Evolutionary conservation across 139 green algal species (phyloP), one percentile per base, ranked within the genome.

Genomic region (Marvania coccoides): DNA sequence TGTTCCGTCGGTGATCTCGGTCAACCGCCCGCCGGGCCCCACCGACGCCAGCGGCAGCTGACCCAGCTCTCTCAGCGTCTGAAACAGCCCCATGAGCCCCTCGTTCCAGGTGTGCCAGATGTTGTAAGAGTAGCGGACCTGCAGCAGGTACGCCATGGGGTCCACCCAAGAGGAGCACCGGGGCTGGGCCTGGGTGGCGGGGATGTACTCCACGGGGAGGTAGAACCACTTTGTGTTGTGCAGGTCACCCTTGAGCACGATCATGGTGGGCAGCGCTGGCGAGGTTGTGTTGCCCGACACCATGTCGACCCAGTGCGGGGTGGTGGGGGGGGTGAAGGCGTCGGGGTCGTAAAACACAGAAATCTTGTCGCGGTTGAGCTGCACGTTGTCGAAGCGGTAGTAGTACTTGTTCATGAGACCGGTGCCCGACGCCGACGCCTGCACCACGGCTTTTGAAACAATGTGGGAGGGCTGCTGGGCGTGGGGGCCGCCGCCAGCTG

Each of bases 21-120:
- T 69, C 53, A 77, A 58, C 40, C 65, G 60, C 29, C 63, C 62
- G 5, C 40, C n/a, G 1, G 10, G 23, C 14, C 65, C 61, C 5
- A 77, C 55, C 31, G 63, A 56, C 19, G 54, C 70, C 54, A 77
- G 51, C 26, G 70, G 70, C 60, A 77, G 61, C 31, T 61, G 14
- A 14, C 70, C 70, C 55, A 70, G 61, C 62, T 77, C 70, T 2
- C 70, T 38, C 53, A 77, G 33, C 15, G 70, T 77, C 51, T 77
- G 62, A 34, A 77, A 77, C 2, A 35, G 39, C 31, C 53, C 61
- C 62, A 72, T 72, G 2, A 77, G 59, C 33, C 70, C 70, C 65
- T 77, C 70, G 33, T 77, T 77, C 70, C 70, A 77, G 9, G 62
- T 72, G 59, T 77, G 70, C 70, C 70, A 77, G 54, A 77, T 77